A percentile compares a stretch with the other conserved stretches of the same genome.
Conservation (phyloP, 75 land plant species). For the Chamaecyparis obtusa region DNA sequence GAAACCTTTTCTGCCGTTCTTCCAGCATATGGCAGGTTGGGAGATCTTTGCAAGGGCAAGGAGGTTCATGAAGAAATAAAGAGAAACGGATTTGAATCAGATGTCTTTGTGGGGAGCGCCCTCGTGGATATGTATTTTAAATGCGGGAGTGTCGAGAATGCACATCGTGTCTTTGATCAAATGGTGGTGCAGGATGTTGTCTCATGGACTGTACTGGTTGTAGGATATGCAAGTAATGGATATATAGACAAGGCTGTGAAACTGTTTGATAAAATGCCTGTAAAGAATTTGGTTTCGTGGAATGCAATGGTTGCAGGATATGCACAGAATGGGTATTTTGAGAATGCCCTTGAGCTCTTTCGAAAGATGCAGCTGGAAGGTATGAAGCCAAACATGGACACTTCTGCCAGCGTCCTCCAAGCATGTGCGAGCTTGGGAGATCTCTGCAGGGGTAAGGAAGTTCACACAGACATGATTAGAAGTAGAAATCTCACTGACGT, state of each 20-base stretch:
- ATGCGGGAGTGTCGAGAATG: slow-evolving; percentile 15
- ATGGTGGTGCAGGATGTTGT: not conserved
- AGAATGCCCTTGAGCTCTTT: slow-evolving; percentile 14
- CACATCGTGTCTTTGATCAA: slow-evolving; percentile 5
- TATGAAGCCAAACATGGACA: slow-evolving; percentile 10
- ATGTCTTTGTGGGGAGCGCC: slow-evolving; percentile 16
- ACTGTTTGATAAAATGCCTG: slow-evolving; percentile 6
- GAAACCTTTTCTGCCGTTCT: slow-evolving; percentile 10
- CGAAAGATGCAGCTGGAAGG: slow-evolving; percentile 8
- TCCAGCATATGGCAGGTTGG: slow-evolving; percentile 21
- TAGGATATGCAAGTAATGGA: slow-evolving; percentile 12
- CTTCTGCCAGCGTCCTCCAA: not conserved
- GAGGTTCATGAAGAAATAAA: slow-evolving; percentile 14
- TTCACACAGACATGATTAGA: not conserved
- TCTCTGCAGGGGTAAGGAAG: not conserved
- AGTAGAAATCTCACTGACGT: slow-evolving; percentile 7
- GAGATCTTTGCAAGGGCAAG: not conserved
- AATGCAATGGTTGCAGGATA: slow-evolving; percentile 17
- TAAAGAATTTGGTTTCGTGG: slow-evolving; percentile 8
- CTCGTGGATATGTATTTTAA: slow-evolving; percentile 13
- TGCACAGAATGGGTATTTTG: slow-evolving; percentile 9
- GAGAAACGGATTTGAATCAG: not conserved
- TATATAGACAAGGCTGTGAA: not conserved
- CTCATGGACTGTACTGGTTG: slow-evolving; percentile 9
- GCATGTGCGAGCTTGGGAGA: slow-evolving; percentile 3